Conservation (phyloP, 2,329 filamentous ascomycete species). For the Simplicillium aogashimaense region DNA sequence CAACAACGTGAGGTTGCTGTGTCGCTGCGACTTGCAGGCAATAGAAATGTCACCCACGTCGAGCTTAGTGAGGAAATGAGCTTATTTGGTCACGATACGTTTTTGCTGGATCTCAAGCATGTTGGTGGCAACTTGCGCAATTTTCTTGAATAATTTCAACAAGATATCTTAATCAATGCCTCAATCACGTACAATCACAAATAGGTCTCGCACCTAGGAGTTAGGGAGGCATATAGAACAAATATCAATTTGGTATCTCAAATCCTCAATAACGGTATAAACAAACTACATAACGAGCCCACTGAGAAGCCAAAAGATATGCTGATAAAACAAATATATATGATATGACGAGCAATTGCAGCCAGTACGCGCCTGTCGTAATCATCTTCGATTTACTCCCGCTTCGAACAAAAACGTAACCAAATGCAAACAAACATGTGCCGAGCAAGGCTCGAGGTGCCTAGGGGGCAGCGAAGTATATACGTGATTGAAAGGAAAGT, state of each 20-base stretch:
- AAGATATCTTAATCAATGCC: no score
- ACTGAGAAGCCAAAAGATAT: not conserved
- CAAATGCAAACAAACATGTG: no score
- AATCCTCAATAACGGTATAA: not conserved
- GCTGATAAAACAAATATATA: not conserved
- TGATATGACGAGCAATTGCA: not conserved
- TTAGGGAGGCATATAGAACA: not conserved
- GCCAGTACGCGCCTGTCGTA: no score
- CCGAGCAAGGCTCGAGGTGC: no score
- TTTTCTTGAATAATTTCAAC: slow-evolving; percentile 54
- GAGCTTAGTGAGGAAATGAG: slow-evolving; percentile 93
- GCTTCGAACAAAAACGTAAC: no score
- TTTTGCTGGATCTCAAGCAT: slow-evolving; percentile 83
- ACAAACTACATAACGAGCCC: not conserved
- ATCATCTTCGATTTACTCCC: no score
- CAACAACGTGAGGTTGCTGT: slow-evolving; percentile 92
- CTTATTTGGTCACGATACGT: slow-evolving; percentile 93
- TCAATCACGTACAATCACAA: not conserved
- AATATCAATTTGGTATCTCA: slow-evolving; percentile 4
- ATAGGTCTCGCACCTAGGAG: not conserved
- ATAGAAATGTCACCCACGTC: slow-evolving; percentile 72
- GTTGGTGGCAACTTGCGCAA: slow-evolving; percentile 74
- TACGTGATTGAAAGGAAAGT: no score
- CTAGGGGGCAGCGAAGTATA: no score
- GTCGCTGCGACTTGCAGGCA: slow-evolving; percentile 67